Evolutionary conservation across 2,329 filamentous ascomycete species (phyloP), one percentile per base, ranked within the genome.

Genomic region (Beauveria caledonica): DNA sequence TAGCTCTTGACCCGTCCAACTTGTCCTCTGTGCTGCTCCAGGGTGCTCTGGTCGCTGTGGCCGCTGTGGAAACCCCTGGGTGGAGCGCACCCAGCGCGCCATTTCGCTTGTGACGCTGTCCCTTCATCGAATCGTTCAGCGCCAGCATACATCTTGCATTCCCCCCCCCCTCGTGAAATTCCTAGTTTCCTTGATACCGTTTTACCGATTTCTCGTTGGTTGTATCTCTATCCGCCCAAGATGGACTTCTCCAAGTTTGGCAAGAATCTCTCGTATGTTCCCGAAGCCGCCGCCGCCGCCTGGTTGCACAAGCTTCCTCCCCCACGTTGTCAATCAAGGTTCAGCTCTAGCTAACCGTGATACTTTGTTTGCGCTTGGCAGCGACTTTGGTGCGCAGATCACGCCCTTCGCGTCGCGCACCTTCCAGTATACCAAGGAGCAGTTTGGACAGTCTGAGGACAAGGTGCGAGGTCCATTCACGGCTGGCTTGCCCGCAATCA

Each of bases 341-440:
- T 55, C 11, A 33, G 33, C 15, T 55, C 29, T 50, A 44, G 49
- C 58, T 60, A 54, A 57, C 53, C 25, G 9, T 25, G 27, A 39
- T 49, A 27, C 29, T 23, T 56, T 56, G 46, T 21, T 29, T 54
- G 58, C 58, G 58, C 60, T 27, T 27, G 39, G 44, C 68, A 80
- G 80, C 71, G 80, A 78, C 71, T 73, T 85, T 71, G 92, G 92
- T 72, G 88, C 89, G 66, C 87, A 87, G 68, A 90, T 97, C 76
- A 92, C 90, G 66, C 94, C 94, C 40, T 96, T 96, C 73, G 92
- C 92, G 66, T 89, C 91, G 71, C 89, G 93, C 71, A 97, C 92
- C 61, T 91, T 96, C 76, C 94, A 99, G 80, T 95, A 93, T 80
- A 90, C 96, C 74, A 97, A 96, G 81, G 94, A 99, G 78, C 92